A percentile compares a stretch with the other conserved stretches of the same genome.
These are phyloP conservation scores for Hemileccinum impolitum DNA, from an alignment of 768 basidiomycete genomes.

Conservation along the genomic window DNA sequence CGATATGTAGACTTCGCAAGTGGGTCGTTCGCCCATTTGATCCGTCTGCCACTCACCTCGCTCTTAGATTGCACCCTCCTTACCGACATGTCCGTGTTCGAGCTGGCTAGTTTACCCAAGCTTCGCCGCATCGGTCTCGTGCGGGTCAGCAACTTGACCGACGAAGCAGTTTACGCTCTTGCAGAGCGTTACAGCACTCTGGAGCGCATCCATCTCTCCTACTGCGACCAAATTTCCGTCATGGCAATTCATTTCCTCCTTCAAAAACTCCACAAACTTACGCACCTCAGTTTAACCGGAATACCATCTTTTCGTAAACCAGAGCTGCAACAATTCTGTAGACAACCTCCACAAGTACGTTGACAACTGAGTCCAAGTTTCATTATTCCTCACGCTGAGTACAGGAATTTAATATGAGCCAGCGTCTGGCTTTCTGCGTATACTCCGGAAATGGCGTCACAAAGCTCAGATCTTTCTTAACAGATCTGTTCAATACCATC, in stretches of 20 bases:
- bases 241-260: constrained; percentile 89
- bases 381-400: constrained; percentile 2
- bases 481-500: constrained; percentile 70
- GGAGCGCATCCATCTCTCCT: constrained; percentile 95
- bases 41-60: constrained; percentile 7
- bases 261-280: constrained; percentile 83
- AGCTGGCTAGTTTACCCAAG: constrained; percentile 83
- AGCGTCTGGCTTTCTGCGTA: constrained; percentile 90
- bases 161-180: constrained; percentile 87
- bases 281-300: constrained; percentile 97
- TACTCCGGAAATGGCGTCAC: constrained; percentile 91
- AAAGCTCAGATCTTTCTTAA: constrained; percentile 77
- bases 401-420: constrained; percentile 89
- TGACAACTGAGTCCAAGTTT: not conserved
- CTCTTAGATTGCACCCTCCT: constrained; percentile 73
- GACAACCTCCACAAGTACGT: constrained; percentile 79
- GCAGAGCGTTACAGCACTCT: constrained; percentile 82
- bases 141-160: constrained; percentile 88
- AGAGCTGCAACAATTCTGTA: constrained; percentile 87
- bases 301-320: constrained; percentile 83
- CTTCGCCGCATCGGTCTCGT: constrained; percentile 94
- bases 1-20: constrained; percentile 97
- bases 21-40: constrained; percentile 38
- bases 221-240: constrained; percentile 94
- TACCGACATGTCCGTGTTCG: constrained; percentile 93